Evolutionary conservation across 352 stramenopile genomes (phyloP), one percentile per base, ranked within the genome.

Genomic region (Phytophthora pinifolia): DNA sequence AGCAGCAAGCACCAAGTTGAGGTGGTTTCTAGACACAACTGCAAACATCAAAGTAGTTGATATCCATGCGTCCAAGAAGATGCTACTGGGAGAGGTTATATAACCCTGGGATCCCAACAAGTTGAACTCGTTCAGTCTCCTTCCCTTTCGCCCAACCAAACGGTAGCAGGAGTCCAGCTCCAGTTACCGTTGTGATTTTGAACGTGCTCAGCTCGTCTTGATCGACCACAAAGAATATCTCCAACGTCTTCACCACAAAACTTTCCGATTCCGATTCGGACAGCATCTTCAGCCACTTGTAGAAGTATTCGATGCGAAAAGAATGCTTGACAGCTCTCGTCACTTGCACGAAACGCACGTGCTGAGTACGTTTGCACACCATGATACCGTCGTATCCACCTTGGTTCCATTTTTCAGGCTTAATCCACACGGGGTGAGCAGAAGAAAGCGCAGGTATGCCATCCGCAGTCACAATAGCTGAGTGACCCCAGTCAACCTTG

Each of bases 311-410:
- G 22, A 65, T 54, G 6, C 39, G 42, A 25, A 59, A 54, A n/a
- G 35, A 20, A 22, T 59, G 42, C 9, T 25, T 53, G 9, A 45
- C 34, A 6, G 47, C 41, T 46, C 34, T 50, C 3, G 48, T 59
- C 3, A 54, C 34, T 44, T 59, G 49, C 12, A 64, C 47, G 3
- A 64, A 37, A 3, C 41, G 41, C 25, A 64, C 56, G 18, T 44
- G 35, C 2, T 14, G 6, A 48, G 27, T 45, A 3, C n/a, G 13
- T 13, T 59, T 59, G 15, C 48, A 59, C 34, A 49, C 49, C 56
- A 59, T 64, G 18, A 64, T 45, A 5, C 33, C 55, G 13, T 64
- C 47, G 13, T 59, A 53, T 57, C 55, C 55, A 31, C 22, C 48
- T 47, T 52, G 46, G 33, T 48, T 51, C 32, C 55, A 58, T 4